Conservation (phyloP, 495 filamentous ascomycete species). For the Aspergillus carlsbadensis region DNA sequence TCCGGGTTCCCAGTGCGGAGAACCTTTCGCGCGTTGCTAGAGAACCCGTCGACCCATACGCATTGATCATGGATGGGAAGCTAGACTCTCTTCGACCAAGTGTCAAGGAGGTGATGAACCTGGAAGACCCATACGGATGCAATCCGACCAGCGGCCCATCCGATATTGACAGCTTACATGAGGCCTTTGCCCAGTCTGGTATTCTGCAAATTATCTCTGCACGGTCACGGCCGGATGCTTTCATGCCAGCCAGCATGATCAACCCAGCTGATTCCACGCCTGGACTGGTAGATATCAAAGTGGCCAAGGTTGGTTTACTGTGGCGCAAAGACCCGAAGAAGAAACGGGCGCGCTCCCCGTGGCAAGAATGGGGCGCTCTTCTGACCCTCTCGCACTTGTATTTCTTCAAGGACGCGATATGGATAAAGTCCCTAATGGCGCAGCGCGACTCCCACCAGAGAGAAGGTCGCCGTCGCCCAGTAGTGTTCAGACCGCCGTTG, state of each 20-base stretch:
- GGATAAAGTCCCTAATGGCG: constrained; percentile 87
- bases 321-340: constrained; percentile 96
- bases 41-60: constrained; percentile 93
- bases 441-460: constrained; percentile 81
- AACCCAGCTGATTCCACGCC: constrained; percentile 88
- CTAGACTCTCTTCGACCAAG: constrained; percentile 78
- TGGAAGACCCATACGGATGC: constrained; percentile 92
- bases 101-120: constrained; percentile 84
- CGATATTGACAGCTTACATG: constrained; percentile 75
- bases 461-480: constrained; percentile 48
- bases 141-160: constrained; percentile 69
- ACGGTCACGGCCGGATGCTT: constrained; percentile 89
- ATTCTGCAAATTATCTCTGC: constrained; percentile 92
- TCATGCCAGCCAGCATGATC: constrained; percentile 80
- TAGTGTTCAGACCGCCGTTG: constrained; percentile 86
- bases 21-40: constrained; percentile 62
- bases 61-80: constrained; percentile 84
- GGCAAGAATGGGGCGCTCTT: constrained; percentile 98
- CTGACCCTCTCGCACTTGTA: constrained; percentile 93
- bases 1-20: constrained; percentile 67
- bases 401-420: constrained; percentile 88
- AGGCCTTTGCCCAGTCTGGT: constrained; percentile 84
- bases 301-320: constrained; percentile 91
- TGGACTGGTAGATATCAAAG: constrained; percentile 94
- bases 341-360: constrained; percentile 91